A percentile compares a stretch with the other conserved stretches of the same genome.
Evolutionary conservation across 2,329 filamentous ascomycete genomes (phyloP).

Genomic region (Trichoderma pleuroti): DNA sequence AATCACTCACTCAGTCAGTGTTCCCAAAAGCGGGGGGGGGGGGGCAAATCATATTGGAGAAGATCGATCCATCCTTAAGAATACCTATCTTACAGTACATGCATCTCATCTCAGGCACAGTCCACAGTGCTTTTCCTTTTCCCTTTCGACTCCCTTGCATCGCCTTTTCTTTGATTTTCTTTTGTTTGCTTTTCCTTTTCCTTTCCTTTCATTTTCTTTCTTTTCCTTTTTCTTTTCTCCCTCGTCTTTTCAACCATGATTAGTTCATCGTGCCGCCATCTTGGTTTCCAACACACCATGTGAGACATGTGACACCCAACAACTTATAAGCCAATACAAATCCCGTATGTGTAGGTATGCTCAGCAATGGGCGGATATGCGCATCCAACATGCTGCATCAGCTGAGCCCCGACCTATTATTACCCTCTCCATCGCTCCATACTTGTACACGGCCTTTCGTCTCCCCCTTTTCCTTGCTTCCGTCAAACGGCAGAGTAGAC

Average conservation of each 20-base stretch:
- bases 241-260: background rate
- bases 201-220: background rate
- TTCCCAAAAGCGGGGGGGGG: background rate
- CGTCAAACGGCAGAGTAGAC: conserved; percentile 65
- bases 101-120: background rate
- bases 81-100: conserved; percentile 1
- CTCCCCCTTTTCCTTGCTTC: background rate
- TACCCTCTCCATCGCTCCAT: background rate
- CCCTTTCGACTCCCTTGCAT: background rate
- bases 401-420: background rate
- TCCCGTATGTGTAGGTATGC: background rate
- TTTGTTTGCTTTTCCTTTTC: background rate
- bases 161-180: background rate
- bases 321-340: background rate
- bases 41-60: background rate
- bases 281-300: background rate
- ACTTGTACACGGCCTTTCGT: background rate
- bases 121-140: background rate
- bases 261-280: background rate
- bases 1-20: no score
- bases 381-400: conserved; percentile 3
- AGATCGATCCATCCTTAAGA: background rate
- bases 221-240: background rate
- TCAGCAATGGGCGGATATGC: background rate
- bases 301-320: conserved; percentile 12